Evolutionary conservation across 2,329 filamentous ascomycete species (phyloP).

Genomic region (Neurospora sp.): DNA sequence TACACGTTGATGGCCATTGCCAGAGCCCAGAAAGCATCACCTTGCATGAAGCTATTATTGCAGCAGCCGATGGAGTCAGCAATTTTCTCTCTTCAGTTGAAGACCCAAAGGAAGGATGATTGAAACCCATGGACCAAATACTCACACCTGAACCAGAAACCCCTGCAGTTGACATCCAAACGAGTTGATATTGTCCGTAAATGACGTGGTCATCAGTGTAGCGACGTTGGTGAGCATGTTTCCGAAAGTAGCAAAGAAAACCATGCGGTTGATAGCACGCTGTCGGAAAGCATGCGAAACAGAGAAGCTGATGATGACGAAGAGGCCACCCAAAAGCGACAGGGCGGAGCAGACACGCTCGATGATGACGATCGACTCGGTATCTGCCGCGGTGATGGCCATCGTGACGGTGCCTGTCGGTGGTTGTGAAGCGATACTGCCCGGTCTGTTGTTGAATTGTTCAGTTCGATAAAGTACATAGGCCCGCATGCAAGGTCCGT

Average conservation of each 20-base stretch:
- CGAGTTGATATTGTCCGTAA: conserved; percentile 36
- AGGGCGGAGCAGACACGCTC: conserved; percentile 62
- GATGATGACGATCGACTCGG: conserved; percentile 45
- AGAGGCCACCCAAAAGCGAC: conserved; percentile 59
- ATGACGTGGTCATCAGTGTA: conserved; percentile 60
- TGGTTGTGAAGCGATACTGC: not conserved
- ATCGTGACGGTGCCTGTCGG: not conserved
- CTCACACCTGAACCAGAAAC: conserved; percentile 75
- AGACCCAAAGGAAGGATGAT: not conserved
- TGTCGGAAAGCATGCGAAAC: conserved; percentile 62
- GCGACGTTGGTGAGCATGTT: conserved; percentile 71
- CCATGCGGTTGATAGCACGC: conserved; percentile 66
- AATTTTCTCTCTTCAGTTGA: not conserved
- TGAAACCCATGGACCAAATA: conserved; percentile 1
- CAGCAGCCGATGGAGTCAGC: not conserved
- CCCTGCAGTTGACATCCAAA: conserved; percentile 62
- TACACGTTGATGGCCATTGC: conserved; percentile 81
- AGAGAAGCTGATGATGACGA: conserved; percentile 64
- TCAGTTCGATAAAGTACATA: not conserved
- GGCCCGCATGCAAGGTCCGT: not conserved
- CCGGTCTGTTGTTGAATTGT: not conserved
- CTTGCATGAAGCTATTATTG: conserved; percentile 58
- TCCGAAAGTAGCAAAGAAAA: conserved; percentile 76
- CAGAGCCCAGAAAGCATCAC: conserved; percentile 67
- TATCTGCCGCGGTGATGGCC: conserved; percentile 3